phyloP scores from a whole-genome alignment of 75 land plant species.

The Cryptomeria japonica region DNA sequence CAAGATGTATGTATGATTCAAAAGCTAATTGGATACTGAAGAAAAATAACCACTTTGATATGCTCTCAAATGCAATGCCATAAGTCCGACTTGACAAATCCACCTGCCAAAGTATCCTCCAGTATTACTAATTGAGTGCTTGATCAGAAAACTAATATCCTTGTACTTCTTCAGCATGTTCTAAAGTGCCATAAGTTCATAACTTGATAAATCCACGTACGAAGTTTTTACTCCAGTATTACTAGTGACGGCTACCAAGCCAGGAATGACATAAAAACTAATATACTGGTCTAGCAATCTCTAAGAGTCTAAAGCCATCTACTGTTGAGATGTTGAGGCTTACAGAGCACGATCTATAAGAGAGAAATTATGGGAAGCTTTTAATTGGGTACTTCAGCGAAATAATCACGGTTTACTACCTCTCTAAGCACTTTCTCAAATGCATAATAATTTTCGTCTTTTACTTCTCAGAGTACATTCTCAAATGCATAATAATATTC shows the following conservation, averaged over 20 bases:
- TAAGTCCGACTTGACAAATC: not conserved
- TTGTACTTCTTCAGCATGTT: not conserved
- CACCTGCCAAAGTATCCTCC: not conserved
- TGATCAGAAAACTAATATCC: not conserved
- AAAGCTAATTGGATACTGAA: not conserved
- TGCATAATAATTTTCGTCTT: not conserved
- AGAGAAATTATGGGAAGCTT: not conserved
- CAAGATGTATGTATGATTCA: not conserved
- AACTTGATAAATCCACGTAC: not conserved
- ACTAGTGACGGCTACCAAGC: not conserved
- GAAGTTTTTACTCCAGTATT: not conserved
- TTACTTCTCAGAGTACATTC: no score
- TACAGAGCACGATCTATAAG: not conserved
- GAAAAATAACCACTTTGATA: not conserved
- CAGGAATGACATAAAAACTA: not conserved
- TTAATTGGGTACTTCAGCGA: not conserved
- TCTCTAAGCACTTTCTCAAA: not conserved
- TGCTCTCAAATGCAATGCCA: not conserved
- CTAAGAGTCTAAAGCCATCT: not conserved
- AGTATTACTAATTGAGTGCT: not conserved
- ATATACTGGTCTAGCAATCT: not conserved
- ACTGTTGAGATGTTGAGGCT: not conserved
- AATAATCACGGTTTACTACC: not conserved
- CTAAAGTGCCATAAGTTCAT: not conserved
- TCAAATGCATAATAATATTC: no score